Percentiles rank a stretch among this genome's conserved stretches.
These are phyloP conservation scores for Paspalum vaginatum DNA, from an alignment of 176 grass and related monocot genomes.

Conservation along the genomic window DNA sequence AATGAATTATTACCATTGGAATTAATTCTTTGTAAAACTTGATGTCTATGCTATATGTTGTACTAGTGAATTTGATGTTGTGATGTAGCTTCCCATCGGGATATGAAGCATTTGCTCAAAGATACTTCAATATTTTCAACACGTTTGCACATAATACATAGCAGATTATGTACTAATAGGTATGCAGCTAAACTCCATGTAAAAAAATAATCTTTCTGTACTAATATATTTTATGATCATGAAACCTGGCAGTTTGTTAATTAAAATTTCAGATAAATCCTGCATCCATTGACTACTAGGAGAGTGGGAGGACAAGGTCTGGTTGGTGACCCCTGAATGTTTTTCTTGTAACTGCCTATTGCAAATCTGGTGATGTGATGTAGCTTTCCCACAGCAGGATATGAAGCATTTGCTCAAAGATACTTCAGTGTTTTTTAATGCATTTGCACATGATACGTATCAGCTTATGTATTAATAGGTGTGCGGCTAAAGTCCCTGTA, in stretches of 20 bases:
- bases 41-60: neutral
- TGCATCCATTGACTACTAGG: no score
- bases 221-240: neutral
- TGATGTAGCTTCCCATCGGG: neutral
- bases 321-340: no score
- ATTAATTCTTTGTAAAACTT: conserved; percentile 6
- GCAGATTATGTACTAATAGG: neutral
- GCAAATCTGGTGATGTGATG: neutral
- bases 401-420: neutral
- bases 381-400: no score
- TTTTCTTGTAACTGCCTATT: no score
- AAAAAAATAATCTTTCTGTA: no score
- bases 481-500: no score
- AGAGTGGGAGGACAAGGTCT: no score
- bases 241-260: no score
- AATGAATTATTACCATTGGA: neutral
- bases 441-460: neutral
- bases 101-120: neutral
- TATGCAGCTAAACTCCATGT: neutral
- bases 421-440: neutral
- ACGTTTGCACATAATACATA: neutral
- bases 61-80: neutral
- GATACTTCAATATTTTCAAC: neutral
- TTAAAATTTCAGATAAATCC: no score
- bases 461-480: neutral